Evolutionary conservation across 2,329 filamentous ascomycete species (phyloP).

Genomic region (Trichophyton rubrum): DNA sequence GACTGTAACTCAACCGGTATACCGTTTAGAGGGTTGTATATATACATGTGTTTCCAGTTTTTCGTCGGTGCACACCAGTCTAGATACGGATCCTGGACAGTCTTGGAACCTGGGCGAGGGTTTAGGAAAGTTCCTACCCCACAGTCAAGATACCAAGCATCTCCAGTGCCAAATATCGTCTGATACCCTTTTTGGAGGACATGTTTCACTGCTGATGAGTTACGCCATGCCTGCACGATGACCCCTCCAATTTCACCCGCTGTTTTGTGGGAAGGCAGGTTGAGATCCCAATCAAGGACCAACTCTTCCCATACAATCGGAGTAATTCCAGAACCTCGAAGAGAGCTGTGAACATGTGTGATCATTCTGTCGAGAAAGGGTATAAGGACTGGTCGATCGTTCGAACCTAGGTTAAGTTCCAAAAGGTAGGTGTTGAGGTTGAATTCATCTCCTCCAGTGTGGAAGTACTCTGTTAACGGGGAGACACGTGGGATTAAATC

Average conservation of each 20-base stretch:
- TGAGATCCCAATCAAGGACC: constrained; percentile 64
- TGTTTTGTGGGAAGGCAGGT: constrained; percentile 36
- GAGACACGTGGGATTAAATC: constrained; percentile 62
- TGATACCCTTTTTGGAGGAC: constrained; percentile 21
- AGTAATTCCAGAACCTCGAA: constrained; percentile 51
- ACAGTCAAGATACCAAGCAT: constrained; percentile 24
- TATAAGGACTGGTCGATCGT: constrained; percentile 50
- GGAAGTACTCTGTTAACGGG: constrained; percentile 63
- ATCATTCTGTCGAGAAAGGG: constrained; percentile 70
- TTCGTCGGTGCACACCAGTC: constrained; percentile 50
- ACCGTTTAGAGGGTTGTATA: constrained; percentile 58
- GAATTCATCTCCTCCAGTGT: constrained; percentile 79
- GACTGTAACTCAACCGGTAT: constrained; percentile 50
- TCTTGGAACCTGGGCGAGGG: constrained; percentile 14
- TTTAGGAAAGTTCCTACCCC: constrained; percentile 25
- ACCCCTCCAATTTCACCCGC: constrained; percentile 37
- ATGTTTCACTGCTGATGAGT: constrained; percentile 16
- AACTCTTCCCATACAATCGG: constrained; percentile 87
- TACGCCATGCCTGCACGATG: constrained; percentile 66
- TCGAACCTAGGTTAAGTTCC: constrained; percentile 59
- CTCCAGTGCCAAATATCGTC: constrained; percentile 24
- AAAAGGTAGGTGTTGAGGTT: constrained; percentile 62
- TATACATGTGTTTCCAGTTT: constrained; percentile 71
- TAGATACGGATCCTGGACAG: constrained; percentile 11
- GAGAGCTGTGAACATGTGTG: constrained; percentile 51